phyloP scores from a whole-genome alignment of 257 asterid genomes.

The Solanum chmielewskii region DNA sequence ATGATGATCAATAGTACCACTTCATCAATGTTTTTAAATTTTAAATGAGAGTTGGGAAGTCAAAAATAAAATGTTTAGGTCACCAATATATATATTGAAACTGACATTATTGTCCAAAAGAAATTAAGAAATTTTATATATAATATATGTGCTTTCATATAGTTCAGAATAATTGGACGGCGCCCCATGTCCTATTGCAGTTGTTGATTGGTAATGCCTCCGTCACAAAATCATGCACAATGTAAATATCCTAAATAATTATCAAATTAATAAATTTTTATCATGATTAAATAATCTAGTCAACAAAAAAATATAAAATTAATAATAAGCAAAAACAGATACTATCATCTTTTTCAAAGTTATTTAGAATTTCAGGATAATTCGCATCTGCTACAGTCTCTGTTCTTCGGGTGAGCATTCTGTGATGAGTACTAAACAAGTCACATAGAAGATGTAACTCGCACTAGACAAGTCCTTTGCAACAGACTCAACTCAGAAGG shows the following conservation, averaged over 20 bases:
- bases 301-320: no score
- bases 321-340: neutral
- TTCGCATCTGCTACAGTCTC: accelerated
- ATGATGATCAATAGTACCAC: neutral
- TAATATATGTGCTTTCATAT: neutral
- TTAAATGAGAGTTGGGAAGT: neutral
- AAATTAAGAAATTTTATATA: neutral
- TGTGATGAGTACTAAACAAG: no score
- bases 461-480: no score
- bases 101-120: neutral
- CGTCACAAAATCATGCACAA: neutral
- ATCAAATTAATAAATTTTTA: neutral
- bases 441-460: accelerated
- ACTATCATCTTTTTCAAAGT: no score
- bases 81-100: neutral
- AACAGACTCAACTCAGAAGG: no score
- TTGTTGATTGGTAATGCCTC: neutral
- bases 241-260: neutral
- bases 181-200: neutral
- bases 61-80: neutral
- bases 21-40: neutral
- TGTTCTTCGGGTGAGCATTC: no score
- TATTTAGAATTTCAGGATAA: accelerated
- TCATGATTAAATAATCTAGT: no score
- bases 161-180: neutral